Base-by-base conservation (phyloP, 345 rosid genomes). In the Salix koriyanagi region DNA sequence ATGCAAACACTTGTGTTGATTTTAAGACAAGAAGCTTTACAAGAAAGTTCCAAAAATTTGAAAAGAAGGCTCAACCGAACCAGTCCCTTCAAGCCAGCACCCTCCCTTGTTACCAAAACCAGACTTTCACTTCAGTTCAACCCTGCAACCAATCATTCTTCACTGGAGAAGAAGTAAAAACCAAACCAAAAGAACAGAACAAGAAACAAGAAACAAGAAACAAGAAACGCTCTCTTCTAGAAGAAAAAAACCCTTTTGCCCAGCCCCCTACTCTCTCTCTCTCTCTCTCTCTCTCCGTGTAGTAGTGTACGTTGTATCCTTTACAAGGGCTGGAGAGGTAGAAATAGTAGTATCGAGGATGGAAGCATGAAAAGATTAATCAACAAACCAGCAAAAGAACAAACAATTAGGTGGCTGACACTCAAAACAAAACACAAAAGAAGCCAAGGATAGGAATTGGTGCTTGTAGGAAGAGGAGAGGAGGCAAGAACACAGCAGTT, bases 401-500 rank as follows among this genome's bases (percentile, higher is more conserved):
- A 7, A 52, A 39, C 65, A 2, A 30, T 26, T 48, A 52, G 6
- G 19, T 18, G 28, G n/a, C 64, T 36, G 6, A 34, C 67, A 73
- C 68, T 72, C 65, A 69, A 70, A 77, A 74, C 64, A 79, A 76
- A 81, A 76, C 71, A 61, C 28, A 71, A 60, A 76, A 74, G 77
- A 76, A 69, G 73, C 75, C 81, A 80, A 73, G 52, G 60, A 60
- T 46, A 67, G 18, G 73, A 77, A 75, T 50, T 36, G 36, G 75
- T 77, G 75, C 3, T 58, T 42, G 7, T 26, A 71, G 67, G 64
- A 19, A 65, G 60, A 75, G 83, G 46, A 65, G 60, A 75, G 82
- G 74, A 83, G 84, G 85, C 84, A 86, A 85, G 80, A 81, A 86
- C 86, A 75, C 76, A 77, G 85, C 79, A 68, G 78, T 67, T 78